A percentile compares a stretch with the other conserved stretches of the same genome.
Evolutionary conservation across 2,329 filamentous ascomycete species (phyloP).

Genomic region (Beauveria sp.): DNA sequence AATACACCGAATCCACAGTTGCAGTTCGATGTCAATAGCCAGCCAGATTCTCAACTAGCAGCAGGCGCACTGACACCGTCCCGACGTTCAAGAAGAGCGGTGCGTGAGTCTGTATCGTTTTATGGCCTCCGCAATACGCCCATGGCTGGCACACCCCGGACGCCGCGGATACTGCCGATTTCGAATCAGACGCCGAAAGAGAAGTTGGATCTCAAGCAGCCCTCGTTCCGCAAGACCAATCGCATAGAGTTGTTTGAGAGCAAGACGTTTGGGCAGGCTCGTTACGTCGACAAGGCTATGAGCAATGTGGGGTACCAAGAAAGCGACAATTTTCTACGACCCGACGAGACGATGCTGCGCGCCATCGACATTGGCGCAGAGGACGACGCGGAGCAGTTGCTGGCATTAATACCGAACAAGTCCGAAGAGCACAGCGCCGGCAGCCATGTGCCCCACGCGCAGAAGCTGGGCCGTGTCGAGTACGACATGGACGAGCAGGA

Average conservation of each 20-base stretch:
- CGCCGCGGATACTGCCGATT: constrained; percentile 63
- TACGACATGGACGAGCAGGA: constrained; percentile 99
- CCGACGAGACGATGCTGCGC: constrained; percentile 64
- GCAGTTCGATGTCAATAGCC: constrained; percentile 8
- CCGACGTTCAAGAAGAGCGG: constrained; percentile 34
- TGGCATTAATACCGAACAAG: constrained; percentile 14
- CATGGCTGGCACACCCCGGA: constrained; percentile 39
- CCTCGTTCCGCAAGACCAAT: constrained; percentile 68
- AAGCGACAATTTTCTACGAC: constrained; percentile 78
- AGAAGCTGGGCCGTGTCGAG: constrained; percentile 70
- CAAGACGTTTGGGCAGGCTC: constrained; percentile 74
- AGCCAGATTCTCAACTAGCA: constrained; percentile 20
- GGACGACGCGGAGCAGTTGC: constrained; percentile 46
- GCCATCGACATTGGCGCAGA: constrained; percentile 52
- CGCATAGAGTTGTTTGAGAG: constrained; percentile 77
- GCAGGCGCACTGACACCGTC: constrained; percentile 22
- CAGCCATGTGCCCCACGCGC: constrained; percentile 20
- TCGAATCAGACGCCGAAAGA: constrained; percentile 75
- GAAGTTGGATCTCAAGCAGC: constrained; percentile 67
- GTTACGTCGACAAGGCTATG: constrained; percentile 95
- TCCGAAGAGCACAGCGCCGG: constrained; percentile 21
- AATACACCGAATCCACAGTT: constrained; percentile 35
- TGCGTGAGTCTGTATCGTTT: constrained; percentile 44
- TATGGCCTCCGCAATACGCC: constrained; percentile 44
- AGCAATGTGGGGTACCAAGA: constrained; percentile 94